Evolutionary conservation across 495 filamentous ascomycete genomes (phyloP), one percentile per base, ranked within the genome.

Genomic region (Aspergillus haitiensis): DNA sequence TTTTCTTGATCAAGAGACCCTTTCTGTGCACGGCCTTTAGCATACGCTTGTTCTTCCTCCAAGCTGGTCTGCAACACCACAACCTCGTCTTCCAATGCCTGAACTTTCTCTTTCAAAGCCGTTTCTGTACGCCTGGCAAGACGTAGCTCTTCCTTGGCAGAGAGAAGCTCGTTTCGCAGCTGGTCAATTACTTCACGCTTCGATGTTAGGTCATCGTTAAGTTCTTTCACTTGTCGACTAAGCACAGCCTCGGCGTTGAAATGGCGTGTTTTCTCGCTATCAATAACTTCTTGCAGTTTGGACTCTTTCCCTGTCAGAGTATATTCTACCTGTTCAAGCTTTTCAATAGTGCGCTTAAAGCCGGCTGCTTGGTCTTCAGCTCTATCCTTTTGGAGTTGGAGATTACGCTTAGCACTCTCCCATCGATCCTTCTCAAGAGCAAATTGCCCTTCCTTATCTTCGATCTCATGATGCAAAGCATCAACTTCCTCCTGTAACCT

Each of bases 51-150:
- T 68, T 90, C 90, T 60, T 94, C 90, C 60, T 92, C 89, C 45
- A 92, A 70, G 52, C 82, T 87, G 16, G 81, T 80, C 66, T 92
- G 89, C 34, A 93, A 73, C 37, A 93, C 82, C 50, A 92, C 84
- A 10, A 93, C 78, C 67, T 95, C 90, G 60, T 93, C 90, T 67
- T 93, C 89, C 13, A 95, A 68, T n/a, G 80, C 84, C 62, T 89
- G 83, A 8, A 89, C 74, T 64, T 87, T 91, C 48, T 91, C 86
- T 44, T 78, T 76, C 33, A 91, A 75, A 1, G 77, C 71, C 54
- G 83, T 79, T 70, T 86, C 83, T 39, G 88, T 85, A 13, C 87
- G 82, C 63, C 85, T 81, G 49, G 82, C 83, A 49, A 86, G 72
- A 32, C 87, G 85, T 10, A 90, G 79, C 15, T 92, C 86, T 64